Evolutionary conservation across 2,329 filamentous ascomycete genomes (phyloP).

Genomic region (Akanthomyces uredinophilus): DNA sequence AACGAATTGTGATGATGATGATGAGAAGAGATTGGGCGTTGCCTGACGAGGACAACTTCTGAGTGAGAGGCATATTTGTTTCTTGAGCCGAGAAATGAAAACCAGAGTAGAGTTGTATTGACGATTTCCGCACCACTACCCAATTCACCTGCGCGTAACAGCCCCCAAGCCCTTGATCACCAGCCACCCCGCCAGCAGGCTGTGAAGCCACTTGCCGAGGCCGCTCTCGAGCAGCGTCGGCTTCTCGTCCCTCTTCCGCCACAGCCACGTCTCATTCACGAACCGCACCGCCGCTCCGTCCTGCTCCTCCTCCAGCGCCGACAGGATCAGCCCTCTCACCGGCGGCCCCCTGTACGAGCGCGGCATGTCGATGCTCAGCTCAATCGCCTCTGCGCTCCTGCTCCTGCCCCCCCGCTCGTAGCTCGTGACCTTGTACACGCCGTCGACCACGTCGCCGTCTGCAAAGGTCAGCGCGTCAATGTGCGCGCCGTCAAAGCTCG

Average conservation of each 20-base stretch:
- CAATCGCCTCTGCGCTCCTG: constrained; percentile 22
- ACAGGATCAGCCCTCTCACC: constrained; percentile 16
- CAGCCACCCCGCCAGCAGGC: constrained; percentile 25
- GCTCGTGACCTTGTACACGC: constrained; percentile 27
- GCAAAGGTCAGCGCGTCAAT: constrained; percentile 22
- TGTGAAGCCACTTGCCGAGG: constrained; percentile 28
- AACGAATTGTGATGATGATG: not conserved
- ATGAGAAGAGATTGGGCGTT: not conserved
- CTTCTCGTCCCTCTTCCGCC: constrained; percentile 26
- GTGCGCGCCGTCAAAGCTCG: constrained; percentile 23
- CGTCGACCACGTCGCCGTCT: constrained; percentile 27
- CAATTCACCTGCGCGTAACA: not conserved
- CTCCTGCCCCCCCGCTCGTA: constrained; percentile 19
- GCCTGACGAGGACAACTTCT: not conserved
- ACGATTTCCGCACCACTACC: not conserved
- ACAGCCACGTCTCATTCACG: constrained; percentile 37
- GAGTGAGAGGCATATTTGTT: not conserved
- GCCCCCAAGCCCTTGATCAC: constrained; percentile 22
- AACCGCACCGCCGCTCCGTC: constrained; percentile 22
- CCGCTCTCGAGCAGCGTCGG: constrained; percentile 27
- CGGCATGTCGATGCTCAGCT: constrained; percentile 27
- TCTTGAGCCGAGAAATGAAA: not conserved
- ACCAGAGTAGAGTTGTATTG: not conserved
- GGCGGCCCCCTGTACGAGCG: constrained; percentile 15
- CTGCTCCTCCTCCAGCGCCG: constrained; percentile 5